Base-by-base conservation (phyloP, 768 basidiomycete species). In the Cubamyces sp. region DNA sequence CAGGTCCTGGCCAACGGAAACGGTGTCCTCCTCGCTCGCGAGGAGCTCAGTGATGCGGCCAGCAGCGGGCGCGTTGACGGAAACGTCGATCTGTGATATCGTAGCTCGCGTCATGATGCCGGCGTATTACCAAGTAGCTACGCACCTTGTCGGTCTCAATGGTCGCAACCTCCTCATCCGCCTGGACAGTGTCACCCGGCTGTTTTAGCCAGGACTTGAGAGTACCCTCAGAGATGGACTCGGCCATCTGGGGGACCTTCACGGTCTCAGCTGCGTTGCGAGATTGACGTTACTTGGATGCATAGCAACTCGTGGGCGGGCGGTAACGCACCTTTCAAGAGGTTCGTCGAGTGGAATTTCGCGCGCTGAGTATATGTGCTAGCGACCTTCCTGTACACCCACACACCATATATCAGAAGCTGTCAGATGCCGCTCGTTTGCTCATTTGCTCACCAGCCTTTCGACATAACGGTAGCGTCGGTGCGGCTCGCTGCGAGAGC, bases 131-230 rank as follows among this genome's bases (percentile, higher is more conserved):
- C 5, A 15, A 30, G 41, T 15, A 6, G 52, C 28, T 18, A 68
- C 79, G 59, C 63, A 93, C 96, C 90, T 98, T 98, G 82, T 99
- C 96, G 8, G 96, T 99, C 79, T 98, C 96, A 66, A 98, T 98
- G 47, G 94, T 96, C 16, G 94, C 96, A 45, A 99, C 83, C 78
- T 99, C 96, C 78, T 98, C 96, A 73, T 98, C 96, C 28, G 81
- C 88, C 73, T 88, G 84, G 58, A 98, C 95, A 60, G 79, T 83
- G 73, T 99, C 96, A 15, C 96, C 96, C 54, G 91, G 87, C 76
- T 96, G 85, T 79, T 98, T 98, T 68, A 84, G 81, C 94, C 94
- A 99, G 26, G 91, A 82, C 78, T 95, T 97, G 54, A 99, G 81
- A 5, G 96, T 98, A 39, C 96, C 96, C 75, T 99, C 96, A 40